Base-by-base conservation (phyloP, 352 stramenopile species). In the Phytophthora pinifolia region DNA sequence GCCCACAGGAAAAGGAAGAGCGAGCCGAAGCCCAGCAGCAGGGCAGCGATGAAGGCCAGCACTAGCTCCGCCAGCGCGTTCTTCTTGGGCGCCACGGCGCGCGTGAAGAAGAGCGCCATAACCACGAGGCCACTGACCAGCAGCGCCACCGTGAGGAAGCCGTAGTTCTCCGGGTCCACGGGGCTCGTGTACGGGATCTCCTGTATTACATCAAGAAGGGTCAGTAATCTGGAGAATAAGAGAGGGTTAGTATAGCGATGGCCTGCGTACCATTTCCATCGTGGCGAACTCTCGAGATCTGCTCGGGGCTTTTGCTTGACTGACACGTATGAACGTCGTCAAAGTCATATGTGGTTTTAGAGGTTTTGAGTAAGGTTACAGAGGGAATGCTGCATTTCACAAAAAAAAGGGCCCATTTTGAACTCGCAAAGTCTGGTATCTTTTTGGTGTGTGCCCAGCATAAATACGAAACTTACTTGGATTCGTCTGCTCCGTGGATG, bases 1-100 rank as follows among this genome's bases (percentile, higher is more conserved):
- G 80, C 83, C 85, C 82, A 94, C 13, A 94, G 75, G 64, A 94
- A 89, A 49, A 94, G 72, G 60, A 94, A 94, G 29, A 94, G 77
- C 52, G 85, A 79, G 58, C 82, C 82, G 55, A 89, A 90, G 31
- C 85, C 85, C 17, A 94, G 65, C 29, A 94, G 71, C 53, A 92
- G 58, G 20, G 85, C 77, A 0, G 82, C 73, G 44, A 92, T 72
- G 42, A 88, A 52, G 8, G 83, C 80, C 33, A 91, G 51, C 22
- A 84, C 49, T 33, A 92, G 49, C 67, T 94, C 85, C n/a, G 78
- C 53, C 20, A 85, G 22, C 15, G 83, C 58, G 56, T 90, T 92
- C 70, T 94, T 94, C 71, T 89, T 79, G 18, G 79, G 74, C 9
- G 78, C 65, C 22, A 92, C 74, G 20, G 67, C 83, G 37, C 76